Conservation (phyloP, 352 stramenopile species). For the Phytophthora fragariaefolia region DNA sequence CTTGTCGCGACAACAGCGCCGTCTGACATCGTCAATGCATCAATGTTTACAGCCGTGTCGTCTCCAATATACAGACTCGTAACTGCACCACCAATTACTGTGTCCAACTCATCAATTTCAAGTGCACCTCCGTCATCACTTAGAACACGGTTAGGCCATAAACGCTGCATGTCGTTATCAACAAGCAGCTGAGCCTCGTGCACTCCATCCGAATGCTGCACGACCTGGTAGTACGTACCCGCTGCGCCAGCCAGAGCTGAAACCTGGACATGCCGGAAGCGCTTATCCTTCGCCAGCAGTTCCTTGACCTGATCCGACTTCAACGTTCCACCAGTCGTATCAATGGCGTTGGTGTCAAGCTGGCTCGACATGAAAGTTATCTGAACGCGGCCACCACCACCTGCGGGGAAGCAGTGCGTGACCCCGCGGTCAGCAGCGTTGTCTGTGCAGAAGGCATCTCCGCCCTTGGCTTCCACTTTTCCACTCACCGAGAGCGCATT, state of each 20-base stretch:
- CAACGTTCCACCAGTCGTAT: constrained; percentile 60
- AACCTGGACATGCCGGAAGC: constrained; percentile 47
- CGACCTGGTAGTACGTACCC: constrained; percentile 72
- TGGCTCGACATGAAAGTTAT: constrained; percentile 76
- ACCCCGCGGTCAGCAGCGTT: constrained; percentile 32
- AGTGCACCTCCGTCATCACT: constrained; percentile 30
- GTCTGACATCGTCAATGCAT: constrained; percentile 50
- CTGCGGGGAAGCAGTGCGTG: constrained; percentile 59
- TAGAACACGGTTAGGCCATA: constrained; percentile 39
- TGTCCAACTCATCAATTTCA: constrained; percentile 34
- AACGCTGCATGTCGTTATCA: constrained; percentile 43
- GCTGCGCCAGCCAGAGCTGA: constrained; percentile 55
- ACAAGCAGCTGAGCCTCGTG: constrained; percentile 56
- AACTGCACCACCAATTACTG: constrained; percentile 50
- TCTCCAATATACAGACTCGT: constrained; percentile 50
- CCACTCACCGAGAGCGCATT: constrained; percentile 56
- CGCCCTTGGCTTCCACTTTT: constrained; percentile 54
- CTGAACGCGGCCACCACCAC: constrained; percentile 70
- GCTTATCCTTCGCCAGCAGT: constrained; percentile 33
- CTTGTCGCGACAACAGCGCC: constrained; percentile 56
- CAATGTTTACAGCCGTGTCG: constrained; percentile 31
- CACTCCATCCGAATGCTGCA: constrained; percentile 53
- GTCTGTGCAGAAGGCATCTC: constrained; percentile 53
- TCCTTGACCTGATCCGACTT: constrained; percentile 24
- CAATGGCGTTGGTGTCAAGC: constrained; percentile 56